A percentile compares a stretch with the other conserved stretches of the same genome.
These are phyloP conservation scores for Ceratocystis ficicola DNA, from an alignment of 2,329 filamentous ascomycete species.

Conservation along the genomic window DNA sequence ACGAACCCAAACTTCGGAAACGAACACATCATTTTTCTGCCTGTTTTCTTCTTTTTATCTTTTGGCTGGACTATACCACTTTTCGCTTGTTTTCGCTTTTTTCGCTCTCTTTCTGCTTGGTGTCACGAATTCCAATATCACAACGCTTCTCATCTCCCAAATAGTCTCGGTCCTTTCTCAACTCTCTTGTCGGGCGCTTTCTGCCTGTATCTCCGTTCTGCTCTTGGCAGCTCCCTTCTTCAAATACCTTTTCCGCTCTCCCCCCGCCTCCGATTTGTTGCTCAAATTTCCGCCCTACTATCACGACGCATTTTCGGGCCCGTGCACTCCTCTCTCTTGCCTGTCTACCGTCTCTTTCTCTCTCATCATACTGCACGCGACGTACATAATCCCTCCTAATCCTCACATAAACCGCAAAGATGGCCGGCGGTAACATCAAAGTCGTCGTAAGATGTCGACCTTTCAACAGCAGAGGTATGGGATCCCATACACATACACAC, in stretches of 20 bases:
- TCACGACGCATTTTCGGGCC: conserved; percentile 1
- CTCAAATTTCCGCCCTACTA: not conserved
- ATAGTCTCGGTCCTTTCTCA: too few species aligned
- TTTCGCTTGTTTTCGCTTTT: not conserved
- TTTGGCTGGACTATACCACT: conserved; percentile 1
- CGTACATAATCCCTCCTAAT: not conserved
- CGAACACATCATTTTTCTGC: not conserved
- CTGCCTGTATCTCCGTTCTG: too few species aligned
- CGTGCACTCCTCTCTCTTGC: not conserved
- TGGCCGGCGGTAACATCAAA: conserved; percentile 84
- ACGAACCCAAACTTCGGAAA: not conserved
- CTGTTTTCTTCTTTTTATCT: not conserved
- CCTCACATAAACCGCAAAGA: conserved; percentile 11
- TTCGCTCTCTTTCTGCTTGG: not conserved
- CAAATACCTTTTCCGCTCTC: too few species aligned
- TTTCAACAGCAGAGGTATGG: conserved; percentile 83
- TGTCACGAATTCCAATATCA: too few species aligned
- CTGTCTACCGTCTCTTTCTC: not conserved
- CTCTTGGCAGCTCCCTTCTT: too few species aligned
- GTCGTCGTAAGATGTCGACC: conserved; percentile 94
- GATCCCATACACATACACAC: not conserved
- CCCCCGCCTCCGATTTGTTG: not conserved
- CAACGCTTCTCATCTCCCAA: too few species aligned
- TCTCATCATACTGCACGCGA: too few species aligned
- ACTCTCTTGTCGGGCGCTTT: too few species aligned